These are phyloP conservation scores for Lumnitzera littorea DNA, from an alignment of 345 rosid species.

Conservation along the genomic window DNA sequence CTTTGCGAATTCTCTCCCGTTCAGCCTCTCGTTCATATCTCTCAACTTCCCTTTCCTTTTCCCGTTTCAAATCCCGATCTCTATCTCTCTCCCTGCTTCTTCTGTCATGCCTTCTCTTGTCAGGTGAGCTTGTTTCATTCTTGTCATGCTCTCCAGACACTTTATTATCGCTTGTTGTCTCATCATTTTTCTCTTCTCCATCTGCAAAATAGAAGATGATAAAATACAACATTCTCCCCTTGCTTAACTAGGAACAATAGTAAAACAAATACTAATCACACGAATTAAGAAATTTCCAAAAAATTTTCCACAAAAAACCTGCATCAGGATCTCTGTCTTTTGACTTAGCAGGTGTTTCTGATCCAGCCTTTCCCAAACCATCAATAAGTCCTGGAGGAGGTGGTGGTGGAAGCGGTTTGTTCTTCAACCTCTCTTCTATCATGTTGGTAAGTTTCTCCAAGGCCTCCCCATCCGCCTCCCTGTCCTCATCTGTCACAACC, in stretches of 20 bases:
- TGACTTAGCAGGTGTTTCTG: slow-evolving; percentile 48
- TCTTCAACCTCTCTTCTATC: slow-evolving; percentile 79
- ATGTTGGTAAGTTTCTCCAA: slow-evolving; percentile 54
- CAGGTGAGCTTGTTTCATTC: slow-evolving; percentile 77
- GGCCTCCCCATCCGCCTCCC: slow-evolving; percentile 67
- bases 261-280: too few relatives aligned
- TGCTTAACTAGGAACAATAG: not conserved
- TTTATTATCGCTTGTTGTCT: slow-evolving; percentile 54
- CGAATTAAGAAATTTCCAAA: too few relatives aligned
- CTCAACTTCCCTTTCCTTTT: slow-evolving; percentile 81
- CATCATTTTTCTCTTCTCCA: slow-evolving; percentile 50
- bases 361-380: slow-evolving; percentile 33
- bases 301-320: slow-evolving; percentile 25
- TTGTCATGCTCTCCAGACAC: slow-evolving; percentile 51
- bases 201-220: slow-evolving; percentile 28
- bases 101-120: slow-evolving; percentile 58
- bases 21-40: slow-evolving; percentile 91
- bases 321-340: slow-evolving; percentile 62
- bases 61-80: slow-evolving; percentile 59
- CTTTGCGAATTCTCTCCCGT: slow-evolving; percentile 76
- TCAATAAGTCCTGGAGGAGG: slow-evolving; percentile 50
- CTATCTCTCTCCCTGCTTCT: slow-evolving; percentile 72
- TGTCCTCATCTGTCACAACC: slow-evolving; percentile 76
- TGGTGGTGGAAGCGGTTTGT: slow-evolving; percentile 87
- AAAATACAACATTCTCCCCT: not conserved